phyloP scores from a whole-genome alignment of 345 rosid species.

The Streptanthus diversifolius region DNA sequence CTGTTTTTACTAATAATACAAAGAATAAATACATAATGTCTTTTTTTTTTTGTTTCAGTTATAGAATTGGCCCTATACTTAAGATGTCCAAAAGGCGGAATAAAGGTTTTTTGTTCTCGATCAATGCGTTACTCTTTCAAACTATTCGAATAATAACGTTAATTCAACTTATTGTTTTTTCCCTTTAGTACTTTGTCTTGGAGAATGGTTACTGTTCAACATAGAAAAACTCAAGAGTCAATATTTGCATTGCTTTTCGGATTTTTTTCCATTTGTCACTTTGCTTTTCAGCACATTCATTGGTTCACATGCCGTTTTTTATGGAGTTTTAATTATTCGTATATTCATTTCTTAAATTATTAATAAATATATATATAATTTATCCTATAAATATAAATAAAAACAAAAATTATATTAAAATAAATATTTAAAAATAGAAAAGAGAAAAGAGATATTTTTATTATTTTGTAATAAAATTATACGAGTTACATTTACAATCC shows the following conservation, averaged over 20 bases:
- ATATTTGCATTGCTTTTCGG: conserved; percentile 24
- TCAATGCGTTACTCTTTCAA: conserved; percentile 7
- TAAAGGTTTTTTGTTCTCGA: not conserved
- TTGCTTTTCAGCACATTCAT: conserved; percentile 35
- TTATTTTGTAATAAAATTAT: too few species aligned
- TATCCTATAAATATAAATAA: too few species aligned
- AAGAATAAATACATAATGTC: not conserved
- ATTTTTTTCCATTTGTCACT: conserved; percentile 28
- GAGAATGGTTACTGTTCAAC: conserved; percentile 20
- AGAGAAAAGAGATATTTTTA: too few species aligned
- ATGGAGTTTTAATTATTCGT: conserved; percentile 13
- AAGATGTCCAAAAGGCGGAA: conserved; percentile 23
- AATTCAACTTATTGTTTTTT: not conserved
- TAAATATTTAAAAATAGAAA: too few species aligned
- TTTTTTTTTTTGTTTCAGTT: not conserved
- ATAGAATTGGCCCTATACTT: conserved; percentile 5
- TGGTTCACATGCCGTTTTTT: conserved; percentile 18
- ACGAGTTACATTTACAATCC: too few species aligned
- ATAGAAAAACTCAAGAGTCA: conserved; percentile 25
- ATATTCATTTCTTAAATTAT: not conserved
- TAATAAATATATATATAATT: too few species aligned
- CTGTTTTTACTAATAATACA: too few species aligned
- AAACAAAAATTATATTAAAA: too few species aligned
- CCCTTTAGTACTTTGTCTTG: not conserved
- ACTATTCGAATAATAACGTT: conserved; percentile 16